phyloP scores from a whole-genome alignment of 345 rosid genomes.

The Clausena lansium region DNA sequence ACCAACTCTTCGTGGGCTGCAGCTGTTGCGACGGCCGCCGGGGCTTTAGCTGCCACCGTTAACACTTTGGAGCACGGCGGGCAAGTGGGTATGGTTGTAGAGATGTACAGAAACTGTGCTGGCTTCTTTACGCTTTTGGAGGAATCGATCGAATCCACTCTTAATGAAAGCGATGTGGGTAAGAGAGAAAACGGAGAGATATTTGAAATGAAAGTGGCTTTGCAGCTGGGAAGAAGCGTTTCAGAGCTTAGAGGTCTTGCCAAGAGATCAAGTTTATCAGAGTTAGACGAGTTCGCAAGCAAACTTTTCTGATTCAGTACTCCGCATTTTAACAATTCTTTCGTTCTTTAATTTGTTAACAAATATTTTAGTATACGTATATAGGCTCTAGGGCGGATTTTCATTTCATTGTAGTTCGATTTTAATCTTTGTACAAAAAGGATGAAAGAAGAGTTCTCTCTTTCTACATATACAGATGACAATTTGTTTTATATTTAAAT shows the following conservation, averaged over 20 bases:
- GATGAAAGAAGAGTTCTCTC: too few species aligned
- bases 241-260: conserved; percentile 46
- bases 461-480: too few species aligned
- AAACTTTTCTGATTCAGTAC: conserved; percentile 32
- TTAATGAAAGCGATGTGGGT: conserved; percentile 19
- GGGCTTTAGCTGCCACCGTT: conserved; percentile 34
- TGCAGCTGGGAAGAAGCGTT: conserved; percentile 50
- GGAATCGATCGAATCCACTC: conserved; percentile 27
- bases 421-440: too few species aligned
- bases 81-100: conserved; percentile 59
- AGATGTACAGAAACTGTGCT: conserved; percentile 51
- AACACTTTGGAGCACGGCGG: conserved; percentile 44
- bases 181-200: conserved; percentile 40
- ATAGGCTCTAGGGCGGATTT: too few species aligned
- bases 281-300: conserved; percentile 42
- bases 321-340: background rate
- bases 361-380: too few species aligned
- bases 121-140: conserved; percentile 38
- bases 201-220: conserved; percentile 39
- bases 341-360: background rate
- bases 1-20: conserved; percentile 16
- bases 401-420: too few species aligned
- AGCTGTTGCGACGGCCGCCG: conserved; percentile 27
- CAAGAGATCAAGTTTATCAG: conserved; percentile 13
- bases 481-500: too few species aligned